Percentiles rank a stretch among this genome's conserved stretches.
Conservation (phyloP, 306 rosid genomes). For the Geum urbanum region DNA sequence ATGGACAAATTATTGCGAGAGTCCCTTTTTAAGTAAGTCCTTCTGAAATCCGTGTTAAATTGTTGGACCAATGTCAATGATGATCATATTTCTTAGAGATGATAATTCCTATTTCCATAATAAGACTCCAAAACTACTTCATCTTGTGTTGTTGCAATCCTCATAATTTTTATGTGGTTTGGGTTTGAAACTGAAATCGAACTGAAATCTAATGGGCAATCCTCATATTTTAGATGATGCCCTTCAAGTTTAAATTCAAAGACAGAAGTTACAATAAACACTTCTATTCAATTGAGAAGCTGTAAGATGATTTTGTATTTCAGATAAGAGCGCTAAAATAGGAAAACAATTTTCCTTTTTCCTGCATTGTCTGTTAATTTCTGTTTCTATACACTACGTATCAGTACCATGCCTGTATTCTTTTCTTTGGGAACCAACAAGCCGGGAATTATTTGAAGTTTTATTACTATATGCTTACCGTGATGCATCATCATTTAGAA, state of each 20-base stretch:
- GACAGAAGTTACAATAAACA: too few species aligned
- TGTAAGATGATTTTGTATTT: constrained; percentile 5
- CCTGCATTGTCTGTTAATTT: neutral
- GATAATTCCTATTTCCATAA: neutral
- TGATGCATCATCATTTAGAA: constrained; percentile 3
- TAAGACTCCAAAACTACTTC: constrained; percentile 7
- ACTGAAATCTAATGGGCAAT: too few species aligned
- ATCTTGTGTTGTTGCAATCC: neutral
- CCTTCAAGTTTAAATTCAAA: too few species aligned
- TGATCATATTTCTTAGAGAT: neutral
- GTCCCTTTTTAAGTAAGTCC: constrained; percentile 66
- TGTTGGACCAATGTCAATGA: neutral
- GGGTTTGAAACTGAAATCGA: too few species aligned
- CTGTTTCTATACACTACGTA: constrained; percentile 2
- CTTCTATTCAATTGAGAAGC: neutral
- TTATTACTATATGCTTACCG: constrained; percentile 1
- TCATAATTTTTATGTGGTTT: too few species aligned
- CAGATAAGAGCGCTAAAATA: neutral
- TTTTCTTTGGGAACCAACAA: neutral
- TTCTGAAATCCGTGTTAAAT: neutral
- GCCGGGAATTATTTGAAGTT: constrained; percentile 4
- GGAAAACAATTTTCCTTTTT: neutral
- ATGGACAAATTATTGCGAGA: constrained; percentile 94
- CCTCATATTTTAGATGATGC: too few species aligned
- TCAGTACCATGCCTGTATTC: neutral